Evolutionary conservation across 192 early-diverging fungal species (phyloP).

Genomic region (Pilaira anomala): DNA sequence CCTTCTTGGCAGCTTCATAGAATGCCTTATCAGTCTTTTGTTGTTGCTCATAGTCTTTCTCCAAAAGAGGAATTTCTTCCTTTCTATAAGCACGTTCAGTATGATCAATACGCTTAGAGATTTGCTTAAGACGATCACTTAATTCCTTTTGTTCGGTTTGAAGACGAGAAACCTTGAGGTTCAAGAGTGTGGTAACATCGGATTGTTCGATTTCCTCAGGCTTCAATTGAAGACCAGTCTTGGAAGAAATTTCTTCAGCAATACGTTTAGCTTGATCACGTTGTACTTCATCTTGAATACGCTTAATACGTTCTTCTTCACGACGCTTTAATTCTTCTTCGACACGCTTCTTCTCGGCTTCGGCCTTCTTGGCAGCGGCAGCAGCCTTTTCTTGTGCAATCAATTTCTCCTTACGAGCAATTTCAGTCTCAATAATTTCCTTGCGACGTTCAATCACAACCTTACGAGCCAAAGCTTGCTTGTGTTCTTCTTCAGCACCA

Average conservation of each 20-base stretch:
- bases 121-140: conserved; percentile 66
- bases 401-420: conserved; percentile 77
- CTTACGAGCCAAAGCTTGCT: conserved; percentile 70
- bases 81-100: conserved; percentile 90
- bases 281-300: conserved; percentile 78
- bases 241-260: conserved; percentile 54
- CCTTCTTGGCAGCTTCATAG: conserved; percentile 71
- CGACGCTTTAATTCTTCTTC: conserved; percentile 83
- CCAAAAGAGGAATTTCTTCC: conserved; percentile 86
- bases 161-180: conserved; percentile 84
- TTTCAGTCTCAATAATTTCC: conserved; percentile 70
- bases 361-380: conserved; percentile 73
- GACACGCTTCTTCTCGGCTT: conserved; percentile 74
- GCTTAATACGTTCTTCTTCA: conserved; percentile 74
- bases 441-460: conserved; percentile 84
- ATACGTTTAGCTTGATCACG: conserved; percentile 81
- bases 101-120: conserved; percentile 84
- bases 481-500: conserved; percentile 80
- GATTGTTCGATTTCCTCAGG: conserved; percentile 76
- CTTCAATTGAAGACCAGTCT: conserved; percentile 38
- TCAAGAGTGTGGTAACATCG: conserved; percentile 74
- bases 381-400: conserved; percentile 77
- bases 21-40: conserved; percentile 77
- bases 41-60: conserved; percentile 88
- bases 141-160: conserved; percentile 89